Percentiles rank a stretch among this genome's conserved stretches.
Evolutionary conservation across 192 early-diverging fungal genomes (phyloP).

Genomic region (Backusella macrospora): DNA sequence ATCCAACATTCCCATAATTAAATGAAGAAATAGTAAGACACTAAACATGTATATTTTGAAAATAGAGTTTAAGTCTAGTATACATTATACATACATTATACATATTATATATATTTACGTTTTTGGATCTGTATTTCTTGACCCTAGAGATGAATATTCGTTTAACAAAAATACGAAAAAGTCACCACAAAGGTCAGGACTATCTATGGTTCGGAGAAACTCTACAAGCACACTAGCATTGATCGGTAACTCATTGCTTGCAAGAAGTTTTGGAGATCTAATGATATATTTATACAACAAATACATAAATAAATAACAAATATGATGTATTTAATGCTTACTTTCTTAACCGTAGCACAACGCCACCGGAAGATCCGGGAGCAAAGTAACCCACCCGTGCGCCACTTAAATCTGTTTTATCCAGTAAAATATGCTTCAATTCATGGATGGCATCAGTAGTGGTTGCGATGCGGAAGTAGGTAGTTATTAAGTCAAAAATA

Average conservation of each 20-base stretch:
- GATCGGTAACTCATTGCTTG: constrained; percentile 48
- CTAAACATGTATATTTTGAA: constrained; percentile 33
- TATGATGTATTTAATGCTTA: constrained; percentile 13
- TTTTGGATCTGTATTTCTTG: constrained; percentile 45
- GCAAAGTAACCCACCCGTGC: constrained; percentile 59
- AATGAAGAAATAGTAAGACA: constrained; percentile 58
- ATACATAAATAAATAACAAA: constrained; percentile 41
- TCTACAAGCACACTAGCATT: constrained; percentile 66
- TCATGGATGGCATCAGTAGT: constrained; percentile 38
- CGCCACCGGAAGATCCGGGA: constrained; percentile 51
- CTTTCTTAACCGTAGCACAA: constrained; percentile 48
- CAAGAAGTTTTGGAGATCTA: constrained; percentile 21
- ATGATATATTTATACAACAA: constrained; percentile 13
- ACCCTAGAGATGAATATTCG: constrained; percentile 62
- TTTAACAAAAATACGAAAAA: constrained; percentile 79
- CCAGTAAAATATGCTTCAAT: constrained; percentile 52
- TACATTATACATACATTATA: constrained; percentile 3
- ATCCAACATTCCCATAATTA: constrained; percentile 70
- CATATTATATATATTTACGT: constrained; percentile 37
- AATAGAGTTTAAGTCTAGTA: not conserved
- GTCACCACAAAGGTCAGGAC: constrained; percentile 63
- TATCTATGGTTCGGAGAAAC: constrained; percentile 59
- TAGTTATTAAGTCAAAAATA: constrained; percentile 48
- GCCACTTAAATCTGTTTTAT: constrained; percentile 40
- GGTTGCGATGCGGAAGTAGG: constrained; percentile 52